A percentile compares a stretch with the other conserved stretches of the same genome.
These are phyloP conservation scores for Selaginella tamariscina DNA, from an alignment of 75 land plant genomes.

Conservation along the genomic window DNA sequence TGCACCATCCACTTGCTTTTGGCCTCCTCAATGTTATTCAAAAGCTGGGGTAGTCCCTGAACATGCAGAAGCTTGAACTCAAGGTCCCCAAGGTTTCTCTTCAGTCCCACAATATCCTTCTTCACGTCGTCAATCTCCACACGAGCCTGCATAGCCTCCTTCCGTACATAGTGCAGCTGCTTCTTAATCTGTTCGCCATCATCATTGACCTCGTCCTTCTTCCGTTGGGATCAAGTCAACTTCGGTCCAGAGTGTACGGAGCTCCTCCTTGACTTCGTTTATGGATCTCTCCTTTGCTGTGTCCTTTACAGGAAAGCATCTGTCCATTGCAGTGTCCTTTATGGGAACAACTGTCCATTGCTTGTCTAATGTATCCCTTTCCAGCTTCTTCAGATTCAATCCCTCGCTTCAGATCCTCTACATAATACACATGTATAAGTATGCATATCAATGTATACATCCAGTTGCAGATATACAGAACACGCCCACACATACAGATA, in stretches of 20 bases:
- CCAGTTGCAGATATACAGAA: no score
- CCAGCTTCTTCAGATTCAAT: neutral
- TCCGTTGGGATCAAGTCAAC: neutral
- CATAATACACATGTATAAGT: no score
- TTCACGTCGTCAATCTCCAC: slow-evolving; percentile 11
- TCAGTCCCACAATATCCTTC: neutral
- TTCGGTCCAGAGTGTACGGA: neutral
- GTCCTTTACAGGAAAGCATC: neutral
- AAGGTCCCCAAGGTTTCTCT: slow-evolving; percentile 3
- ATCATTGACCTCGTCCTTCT: slow-evolving; percentile 8
- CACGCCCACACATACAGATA: no score
- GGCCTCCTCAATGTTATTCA: neutral
- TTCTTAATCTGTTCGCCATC: slow-evolving; percentile 21
- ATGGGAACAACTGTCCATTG: neutral
- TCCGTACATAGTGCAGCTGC: slow-evolving; percentile 25
- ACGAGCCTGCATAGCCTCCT: slow-evolving; percentile 19
- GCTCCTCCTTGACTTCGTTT: neutral
- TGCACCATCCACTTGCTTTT: slow-evolving; percentile 6
- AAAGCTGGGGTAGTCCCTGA: neutral
- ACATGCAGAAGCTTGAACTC: neutral
- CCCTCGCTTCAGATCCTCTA: neutral
- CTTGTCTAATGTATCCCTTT: neutral
- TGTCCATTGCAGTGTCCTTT: neutral
- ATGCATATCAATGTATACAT: no score
- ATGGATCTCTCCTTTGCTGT: neutral